Conservation (phyloP, 2,329 filamentous ascomycete species). For the Blastomyces silverae region DNA sequence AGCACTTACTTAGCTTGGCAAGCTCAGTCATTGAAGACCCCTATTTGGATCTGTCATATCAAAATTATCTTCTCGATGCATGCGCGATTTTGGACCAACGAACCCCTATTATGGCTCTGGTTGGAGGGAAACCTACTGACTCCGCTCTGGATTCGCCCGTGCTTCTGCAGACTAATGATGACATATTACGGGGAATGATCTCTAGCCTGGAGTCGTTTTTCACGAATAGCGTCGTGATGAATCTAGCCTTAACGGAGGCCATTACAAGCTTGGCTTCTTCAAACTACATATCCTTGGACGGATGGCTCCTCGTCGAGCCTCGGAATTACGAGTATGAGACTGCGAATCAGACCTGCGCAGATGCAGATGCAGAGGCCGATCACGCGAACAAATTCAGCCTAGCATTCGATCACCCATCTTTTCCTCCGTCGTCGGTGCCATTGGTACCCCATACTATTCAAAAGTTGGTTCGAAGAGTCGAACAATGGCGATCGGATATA, state of each 20-base stretch:
- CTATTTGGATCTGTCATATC: conserved; percentile 39
- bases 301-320: conserved; percentile 78
- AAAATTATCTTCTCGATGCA: conserved; percentile 45
- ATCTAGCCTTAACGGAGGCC: conserved; percentile 77
- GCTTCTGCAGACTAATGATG: conserved; percentile 59
- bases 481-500: conserved; percentile 56
- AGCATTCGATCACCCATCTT: conserved; percentile 41
- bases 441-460: conserved; percentile 53
- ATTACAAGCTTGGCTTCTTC: conserved; percentile 78
- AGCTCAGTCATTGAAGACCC: conserved; percentile 35
- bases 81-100: conserved; percentile 45
- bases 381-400: conserved; percentile 26
- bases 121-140: conserved; percentile 33
- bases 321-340: conserved; percentile 50
- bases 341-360: conserved; percentile 20
- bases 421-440: conserved; percentile 43
- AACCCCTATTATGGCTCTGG: conserved; percentile 26
- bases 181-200: conserved; percentile 48
- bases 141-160: conserved; percentile 55
- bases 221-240: conserved; percentile 83
- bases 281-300: conserved; percentile 74
- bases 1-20: conserved; percentile 34
- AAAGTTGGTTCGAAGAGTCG: conserved; percentile 56
- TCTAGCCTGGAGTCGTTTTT: conserved; percentile 70
- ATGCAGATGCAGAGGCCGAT: conserved; percentile 26